Base-by-base conservation (phyloP, 2,329 filamentous ascomycete species). In the Stachybotrys echinatus region DNA sequence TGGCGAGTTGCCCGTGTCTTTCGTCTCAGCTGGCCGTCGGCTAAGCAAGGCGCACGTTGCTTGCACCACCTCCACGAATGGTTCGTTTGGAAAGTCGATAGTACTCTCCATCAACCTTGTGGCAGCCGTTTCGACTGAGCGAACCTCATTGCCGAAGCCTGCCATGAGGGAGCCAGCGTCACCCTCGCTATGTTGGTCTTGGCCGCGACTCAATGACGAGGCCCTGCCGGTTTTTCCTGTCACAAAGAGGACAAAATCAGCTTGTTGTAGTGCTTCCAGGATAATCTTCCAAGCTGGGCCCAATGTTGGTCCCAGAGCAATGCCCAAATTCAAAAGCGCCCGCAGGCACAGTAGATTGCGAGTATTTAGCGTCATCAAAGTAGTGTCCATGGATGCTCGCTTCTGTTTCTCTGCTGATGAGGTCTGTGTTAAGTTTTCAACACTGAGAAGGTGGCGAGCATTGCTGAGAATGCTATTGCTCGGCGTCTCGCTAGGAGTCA, bases 291-390 rank as follows among this genome's bases (percentile, higher is more conserved):
- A 99, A 1, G 92, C 88, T 14, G 80, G 76, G 34, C 88, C 85
- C 1, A 99, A 75, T 0, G 90, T 96, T 3, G 94, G 91, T 0
- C 94, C 94, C 1, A 99, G 72, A 3, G 94, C 94, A 60, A 97
- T 99, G 2, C 94, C 94, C 4, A 99, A 72, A 58, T 99, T 99
- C n/a, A 99, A 73, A 17, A 99, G 75, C 23, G 94, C 94, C 61
- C 95, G 79, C 42, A 99, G 74, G 60, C 94, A 99, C 2, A 97
- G 74, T 4, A 99, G 73, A 61, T 99, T 97, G 7, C 94, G 81
- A 3, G 91, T 92, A 56, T 90, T 96, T 8, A 97, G 74, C 4
- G 83, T 80, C 49, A 75, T 73, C 1, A 67, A 51, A 50, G 67
- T 62, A 23, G 70, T 59, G 66, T 89, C 87, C 6, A 81, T 65